Conservation (phyloP, 2,329 filamentous ascomycete species). For the Cladosporium velox region DNA sequence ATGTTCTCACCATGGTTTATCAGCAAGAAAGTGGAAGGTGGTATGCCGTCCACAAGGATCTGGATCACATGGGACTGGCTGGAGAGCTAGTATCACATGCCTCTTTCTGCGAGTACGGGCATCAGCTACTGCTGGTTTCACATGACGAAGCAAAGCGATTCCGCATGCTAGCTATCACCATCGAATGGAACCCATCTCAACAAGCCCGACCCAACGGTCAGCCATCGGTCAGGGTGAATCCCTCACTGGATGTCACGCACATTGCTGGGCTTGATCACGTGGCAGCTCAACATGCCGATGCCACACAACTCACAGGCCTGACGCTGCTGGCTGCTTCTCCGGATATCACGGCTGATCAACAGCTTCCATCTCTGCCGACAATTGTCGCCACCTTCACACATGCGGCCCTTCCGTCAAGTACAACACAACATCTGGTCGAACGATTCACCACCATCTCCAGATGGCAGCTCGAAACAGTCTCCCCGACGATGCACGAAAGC, state of each 20-base stretch:
- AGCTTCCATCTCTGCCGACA: conserved; percentile 45
- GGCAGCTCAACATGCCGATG: conserved; percentile 31
- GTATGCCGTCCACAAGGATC: conserved; percentile 54
- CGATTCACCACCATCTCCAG: conserved; percentile 74
- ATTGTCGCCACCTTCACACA: conserved; percentile 72
- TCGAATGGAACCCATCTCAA: conserved; percentile 67
- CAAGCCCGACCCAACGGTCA: conserved; percentile 31
- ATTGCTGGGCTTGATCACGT: conserved; percentile 32
- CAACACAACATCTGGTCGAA: conserved; percentile 59
- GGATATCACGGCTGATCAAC: conserved; percentile 50
- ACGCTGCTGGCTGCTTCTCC: conserved; percentile 52
- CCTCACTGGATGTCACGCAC: conserved; percentile 33
- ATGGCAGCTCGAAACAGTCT: conserved; percentile 70
- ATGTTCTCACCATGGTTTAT: conserved; percentile 74
- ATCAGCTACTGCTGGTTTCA: conserved; percentile 63
- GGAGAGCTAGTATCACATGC: conserved; percentile 79
- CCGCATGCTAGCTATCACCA: conserved; percentile 69
- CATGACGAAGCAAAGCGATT: conserved; percentile 72
- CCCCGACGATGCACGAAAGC: conserved; percentile 36
- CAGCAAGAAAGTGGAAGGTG: conserved; percentile 72
- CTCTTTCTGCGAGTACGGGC: conserved; percentile 60
- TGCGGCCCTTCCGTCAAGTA: conserved; percentile 42
- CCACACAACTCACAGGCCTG: conserved; percentile 31
- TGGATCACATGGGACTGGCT: conserved; percentile 59
- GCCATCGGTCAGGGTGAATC: conserved; percentile 19